phyloP scores from a whole-genome alignment of 78 protist species.

The Dictyostelium brefeldianum region DNA sequence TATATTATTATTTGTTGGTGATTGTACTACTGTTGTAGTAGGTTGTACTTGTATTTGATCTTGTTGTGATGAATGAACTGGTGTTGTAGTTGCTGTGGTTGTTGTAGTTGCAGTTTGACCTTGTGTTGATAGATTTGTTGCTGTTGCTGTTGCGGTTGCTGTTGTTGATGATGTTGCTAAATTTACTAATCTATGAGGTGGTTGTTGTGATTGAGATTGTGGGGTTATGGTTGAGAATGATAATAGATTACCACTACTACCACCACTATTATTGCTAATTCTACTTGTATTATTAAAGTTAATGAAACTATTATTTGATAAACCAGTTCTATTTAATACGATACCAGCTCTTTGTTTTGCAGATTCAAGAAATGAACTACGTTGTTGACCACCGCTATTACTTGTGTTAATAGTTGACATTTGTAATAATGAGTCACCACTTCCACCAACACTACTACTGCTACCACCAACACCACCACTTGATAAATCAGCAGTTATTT shows the following conservation, averaged over 20 bases:
- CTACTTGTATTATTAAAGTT: not conserved
- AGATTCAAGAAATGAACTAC: no score
- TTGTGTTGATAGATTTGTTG: not conserved
- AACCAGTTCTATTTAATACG: no score
- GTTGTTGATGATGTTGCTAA: no score
- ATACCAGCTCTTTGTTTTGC: no score
- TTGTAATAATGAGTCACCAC: not conserved
- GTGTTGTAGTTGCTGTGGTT: not conserved
- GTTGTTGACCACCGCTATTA: not conserved
- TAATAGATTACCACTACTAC: not conserved
- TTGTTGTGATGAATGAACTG: not conserved
- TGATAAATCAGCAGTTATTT: not conserved
- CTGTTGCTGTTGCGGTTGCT: not conserved
- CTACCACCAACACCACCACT: not conserved
- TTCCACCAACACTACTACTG: not conserved
- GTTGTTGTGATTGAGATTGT: slow-evolving; percentile 2
- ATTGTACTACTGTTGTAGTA: not conserved
- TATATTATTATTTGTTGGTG: not conserved
- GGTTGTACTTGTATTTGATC: not conserved
- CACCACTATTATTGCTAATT: not conserved
- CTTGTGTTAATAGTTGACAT: not conserved
- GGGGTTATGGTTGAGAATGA: not conserved
- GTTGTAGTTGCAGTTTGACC: not conserved
- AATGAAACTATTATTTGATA: no score
- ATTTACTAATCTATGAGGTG: no score